phyloP scores from a whole-genome alignment of 1,139 yeast species.

The Pichia sp. region DNA sequence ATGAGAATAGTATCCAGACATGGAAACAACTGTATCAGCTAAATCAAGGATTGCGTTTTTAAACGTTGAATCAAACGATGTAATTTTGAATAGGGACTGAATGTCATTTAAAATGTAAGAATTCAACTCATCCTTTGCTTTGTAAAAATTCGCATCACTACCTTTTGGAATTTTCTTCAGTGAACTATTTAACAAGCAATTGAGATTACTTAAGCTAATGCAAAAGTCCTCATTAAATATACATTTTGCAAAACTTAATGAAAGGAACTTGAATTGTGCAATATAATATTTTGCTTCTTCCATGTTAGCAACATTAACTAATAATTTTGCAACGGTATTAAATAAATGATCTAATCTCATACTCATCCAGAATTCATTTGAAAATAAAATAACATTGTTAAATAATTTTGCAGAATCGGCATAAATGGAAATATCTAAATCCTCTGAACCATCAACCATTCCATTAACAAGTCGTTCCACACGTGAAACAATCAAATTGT shows the following conservation, averaged over 20 bases:
- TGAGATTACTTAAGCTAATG: conserved; percentile 12
- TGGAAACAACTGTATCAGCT: conserved; percentile 14
- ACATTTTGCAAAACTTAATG: conserved; percentile 25
- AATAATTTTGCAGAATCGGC: conserved; percentile 19
- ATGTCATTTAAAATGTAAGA: conserved; percentile 18
- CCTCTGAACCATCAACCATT: conserved; percentile 25
- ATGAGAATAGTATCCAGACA: conserved; percentile 20
- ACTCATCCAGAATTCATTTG: conserved; percentile 25
- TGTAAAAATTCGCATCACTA: conserved; percentile 34
- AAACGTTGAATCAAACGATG: conserved; percentile 1
- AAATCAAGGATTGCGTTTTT: conserved; percentile 11
- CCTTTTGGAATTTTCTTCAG: conserved; percentile 20
- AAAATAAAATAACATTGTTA: conserved; percentile 17
- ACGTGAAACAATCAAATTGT: conserved; percentile 18
- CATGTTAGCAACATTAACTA: conserved; percentile 23
- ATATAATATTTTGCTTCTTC: conserved; percentile 28
- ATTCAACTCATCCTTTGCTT: conserved; percentile 37
- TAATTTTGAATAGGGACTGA: conserved; percentile 15
- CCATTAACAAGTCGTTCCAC: conserved; percentile 23
- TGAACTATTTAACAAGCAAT: conserved; percentile 10
- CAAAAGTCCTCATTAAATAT: conserved; percentile 21
- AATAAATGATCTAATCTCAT: conserved; percentile 15
- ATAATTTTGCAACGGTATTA: conserved; percentile 2
- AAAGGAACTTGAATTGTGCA: conserved; percentile 35
- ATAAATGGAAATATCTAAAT: conserved; percentile 15